These are phyloP conservation scores for Neocatenulostroma microsporum DNA, from an alignment of 2,329 filamentous ascomycete genomes.

Conservation along the genomic window DNA sequence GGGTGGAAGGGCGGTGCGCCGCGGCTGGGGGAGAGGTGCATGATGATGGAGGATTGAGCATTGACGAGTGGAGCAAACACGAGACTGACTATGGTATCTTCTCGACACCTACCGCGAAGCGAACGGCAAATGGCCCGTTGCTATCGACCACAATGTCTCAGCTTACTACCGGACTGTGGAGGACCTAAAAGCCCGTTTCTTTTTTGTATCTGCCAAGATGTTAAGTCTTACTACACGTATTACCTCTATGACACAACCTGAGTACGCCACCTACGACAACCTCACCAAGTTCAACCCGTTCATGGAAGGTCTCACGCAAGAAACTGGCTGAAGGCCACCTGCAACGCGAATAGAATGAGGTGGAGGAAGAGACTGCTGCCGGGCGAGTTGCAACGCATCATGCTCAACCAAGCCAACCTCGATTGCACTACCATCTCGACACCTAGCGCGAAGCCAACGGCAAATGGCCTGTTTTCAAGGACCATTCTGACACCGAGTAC, in stretches of 20 bases:
- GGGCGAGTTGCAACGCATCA: constrained; percentile 83
- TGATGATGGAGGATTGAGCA: constrained; percentile 3
- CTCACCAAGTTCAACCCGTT: constrained; percentile 80
- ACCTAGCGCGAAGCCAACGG: constrained; percentile 73
- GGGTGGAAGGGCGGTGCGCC: constrained; percentile 64
- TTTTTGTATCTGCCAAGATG: constrained; percentile 73
- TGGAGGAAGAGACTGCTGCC: constrained; percentile 87
- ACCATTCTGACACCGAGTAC: constrained; percentile 57
- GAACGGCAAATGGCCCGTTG: constrained; percentile 82
- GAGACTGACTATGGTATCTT: constrained; percentile 94
- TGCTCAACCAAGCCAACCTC: constrained; percentile 75
- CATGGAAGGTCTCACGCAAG: constrained; percentile 73
- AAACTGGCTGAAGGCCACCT: constrained; percentile 74
- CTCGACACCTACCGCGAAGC: constrained; percentile 67
- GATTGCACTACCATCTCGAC: too few relatives aligned
- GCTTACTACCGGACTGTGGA: constrained; percentile 60
- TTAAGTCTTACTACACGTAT: constrained; percentile 72
- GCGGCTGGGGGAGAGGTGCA: constrained; percentile 47
- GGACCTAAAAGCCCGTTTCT: constrained; percentile 86
- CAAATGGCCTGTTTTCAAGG: constrained; percentile 84
- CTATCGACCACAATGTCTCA: constrained; percentile 72
- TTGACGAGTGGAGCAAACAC: constrained; percentile 79
- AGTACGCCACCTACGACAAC: constrained; percentile 74
- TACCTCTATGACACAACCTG: constrained; percentile 77
- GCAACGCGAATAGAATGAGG: constrained; percentile 73